Percentiles rank a stretch among this genome's conserved stretches.
Evolutionary conservation across 2,329 filamentous ascomycete genomes (phyloP).

Genomic region (Penicillium vulpinum): DNA sequence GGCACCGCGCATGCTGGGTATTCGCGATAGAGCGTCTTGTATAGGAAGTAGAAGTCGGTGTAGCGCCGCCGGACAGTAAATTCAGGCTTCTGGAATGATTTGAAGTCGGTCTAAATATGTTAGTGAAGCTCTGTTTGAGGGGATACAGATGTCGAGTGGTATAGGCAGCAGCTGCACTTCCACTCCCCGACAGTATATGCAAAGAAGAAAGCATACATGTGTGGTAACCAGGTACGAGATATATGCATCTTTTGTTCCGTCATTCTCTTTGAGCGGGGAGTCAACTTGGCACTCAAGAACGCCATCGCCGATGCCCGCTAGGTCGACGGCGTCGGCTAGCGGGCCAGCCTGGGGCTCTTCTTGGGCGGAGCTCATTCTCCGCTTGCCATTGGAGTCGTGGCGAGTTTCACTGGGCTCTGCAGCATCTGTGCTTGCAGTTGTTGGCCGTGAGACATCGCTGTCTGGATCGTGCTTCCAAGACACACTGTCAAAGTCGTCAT

Average conservation of each 20-base stretch:
- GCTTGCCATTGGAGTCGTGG: slow-evolving; percentile 51
- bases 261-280: slow-evolving; percentile 87
- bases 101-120: slow-evolving; percentile 77
- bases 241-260: slow-evolving; percentile 94
- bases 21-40: slow-evolving; percentile 82
- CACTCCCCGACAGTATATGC: background rate
- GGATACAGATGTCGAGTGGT: background rate
- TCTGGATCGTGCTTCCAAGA: slow-evolving; percentile 70
- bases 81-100: slow-evolving; percentile 80
- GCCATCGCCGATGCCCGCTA: slow-evolving; percentile 68
- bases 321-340: slow-evolving; percentile 57
- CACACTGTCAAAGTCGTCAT: slow-evolving; percentile 77
- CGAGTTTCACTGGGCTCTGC: slow-evolving; percentile 36
- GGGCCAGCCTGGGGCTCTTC: slow-evolving; percentile 52
- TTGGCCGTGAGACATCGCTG: slow-evolving; percentile 46
- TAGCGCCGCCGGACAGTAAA: slow-evolving; percentile 85
- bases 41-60: slow-evolving; percentile 96
- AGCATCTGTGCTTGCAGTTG: slow-evolving; percentile 44
- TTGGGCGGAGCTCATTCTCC: slow-evolving; percentile 47
- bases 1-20: slow-evolving; percentile 91
- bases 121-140: slow-evolving; percentile 12
- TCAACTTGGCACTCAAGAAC: slow-evolving; percentile 80
- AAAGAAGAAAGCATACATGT: slow-evolving; percentile 58
- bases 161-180: slow-evolving; percentile 20
- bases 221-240: slow-evolving; percentile 94